Evolutionary conservation across 768 basidiomycete species (phyloP), one percentile per base, ranked within the genome.

Genomic region (Mycena chlorophos): DNA sequence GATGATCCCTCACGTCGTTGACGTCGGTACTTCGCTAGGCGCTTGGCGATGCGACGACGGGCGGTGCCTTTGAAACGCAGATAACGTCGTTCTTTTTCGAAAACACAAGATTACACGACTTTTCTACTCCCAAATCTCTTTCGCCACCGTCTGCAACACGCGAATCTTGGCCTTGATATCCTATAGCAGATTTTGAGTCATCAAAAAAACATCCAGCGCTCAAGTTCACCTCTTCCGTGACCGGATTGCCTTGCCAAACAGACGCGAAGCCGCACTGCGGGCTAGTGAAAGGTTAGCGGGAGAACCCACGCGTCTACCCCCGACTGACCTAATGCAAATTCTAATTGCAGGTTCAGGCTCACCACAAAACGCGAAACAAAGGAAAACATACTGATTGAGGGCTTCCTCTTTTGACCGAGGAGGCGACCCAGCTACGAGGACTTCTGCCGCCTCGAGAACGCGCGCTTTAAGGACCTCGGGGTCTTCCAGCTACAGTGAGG

Each of bases 251-350:
- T 62, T 84, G 77, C 72, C 80, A 80, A 20, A 80, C 78, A 0
- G 77, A 78, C 8, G 83, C 83, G 63, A 84, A 85, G 4, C 85
- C 85, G 60, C 85, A 86, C 63, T 85, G 84, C n/a, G 82, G 76
- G 52, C 81, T 81, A 29, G 26, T 37, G 1, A 51, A 17, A 20
- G 25, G 55, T 26, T n/a, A 38, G 17, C 42, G 27, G 45, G 31
- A 25, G 26, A 56, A 43, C 40, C 30, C 28, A 28, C n/a, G n/a
- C n/a, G 49, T 13, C 27, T 28, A 37, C 14, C 10, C 22, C 43
- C 20, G 27, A 42, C 51, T 49, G 34, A 57, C 56, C 56, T 62
- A 54, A 85, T 78, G 58, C 77, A 78, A 10, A 86, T 66, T 62
- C 82, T 82, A 58, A 25, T 38, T 49, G 50, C 40, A 23, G 50